Evolutionary conservation across 495 filamentous ascomycete genomes (phyloP).

Genomic region (Penicillium arizonense): DNA sequence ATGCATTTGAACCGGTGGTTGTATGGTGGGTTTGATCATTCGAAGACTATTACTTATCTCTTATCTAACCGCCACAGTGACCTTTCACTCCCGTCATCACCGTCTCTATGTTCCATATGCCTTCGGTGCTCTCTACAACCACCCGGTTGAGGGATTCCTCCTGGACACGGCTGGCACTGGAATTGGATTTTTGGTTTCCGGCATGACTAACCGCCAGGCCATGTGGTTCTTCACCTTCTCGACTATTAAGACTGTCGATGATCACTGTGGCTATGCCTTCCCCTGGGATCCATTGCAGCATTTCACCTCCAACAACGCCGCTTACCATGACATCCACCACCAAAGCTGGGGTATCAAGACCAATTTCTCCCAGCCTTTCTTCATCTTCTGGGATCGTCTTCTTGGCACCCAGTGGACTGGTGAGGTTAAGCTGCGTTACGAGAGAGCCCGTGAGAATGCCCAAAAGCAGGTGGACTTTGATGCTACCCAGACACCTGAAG

Average conservation of each 20-base stretch:
- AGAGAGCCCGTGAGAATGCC: conserved; percentile 41
- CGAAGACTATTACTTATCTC: not conserved
- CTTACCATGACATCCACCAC: conserved; percentile 96
- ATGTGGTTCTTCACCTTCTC: conserved; percentile 83
- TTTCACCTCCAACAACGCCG: conserved; percentile 87
- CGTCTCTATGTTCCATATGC: conserved; percentile 96
- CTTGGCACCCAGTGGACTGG: conserved; percentile 47
- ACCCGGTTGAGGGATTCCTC: conserved; percentile 84
- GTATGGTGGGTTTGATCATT: conserved; percentile 70
- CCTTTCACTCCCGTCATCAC: conserved; percentile 93
- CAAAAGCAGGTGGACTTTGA: conserved; percentile 40
- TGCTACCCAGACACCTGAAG: conserved; percentile 12
- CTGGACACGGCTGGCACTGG: conserved; percentile 87
- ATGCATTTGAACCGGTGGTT: conserved; percentile 97
- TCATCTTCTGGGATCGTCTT: conserved; percentile 51
- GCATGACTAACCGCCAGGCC: conserved; percentile 74
- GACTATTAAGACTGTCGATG: conserved; percentile 94
- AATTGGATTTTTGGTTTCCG: conserved; percentile 71
- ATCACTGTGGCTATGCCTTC: conserved; percentile 94
- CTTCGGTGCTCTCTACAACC: conserved; percentile 95
- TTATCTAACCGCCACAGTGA: conserved; percentile 48
- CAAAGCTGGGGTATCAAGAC: conserved; percentile 96
- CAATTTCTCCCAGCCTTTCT: conserved; percentile 54
- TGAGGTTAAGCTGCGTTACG: conserved; percentile 43
- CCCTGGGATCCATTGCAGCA: conserved; percentile 94